These are phyloP conservation scores for Metarhizium rileyi DNA, from an alignment of 2,329 filamentous ascomycete genomes.

Conservation along the genomic window DNA sequence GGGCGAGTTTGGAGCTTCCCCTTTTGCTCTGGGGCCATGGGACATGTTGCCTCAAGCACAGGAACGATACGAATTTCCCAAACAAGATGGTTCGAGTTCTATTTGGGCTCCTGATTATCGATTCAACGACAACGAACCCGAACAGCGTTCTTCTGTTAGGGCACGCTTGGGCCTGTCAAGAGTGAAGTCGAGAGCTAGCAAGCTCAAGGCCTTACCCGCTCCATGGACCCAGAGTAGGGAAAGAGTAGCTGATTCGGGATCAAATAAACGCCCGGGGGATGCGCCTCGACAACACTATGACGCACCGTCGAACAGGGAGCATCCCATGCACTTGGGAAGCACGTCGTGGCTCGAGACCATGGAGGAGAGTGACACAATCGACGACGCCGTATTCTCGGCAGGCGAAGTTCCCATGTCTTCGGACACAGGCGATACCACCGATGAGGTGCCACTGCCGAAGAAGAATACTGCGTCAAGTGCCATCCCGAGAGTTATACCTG, in stretches of 20 bases:
- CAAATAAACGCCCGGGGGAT: neutral
- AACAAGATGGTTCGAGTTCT: slow-evolving; percentile 20
- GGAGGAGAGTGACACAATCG: slow-evolving; percentile 7
- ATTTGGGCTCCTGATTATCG: slow-evolving; percentile 22
- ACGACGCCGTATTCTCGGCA: slow-evolving; percentile 5
- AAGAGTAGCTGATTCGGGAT: neutral
- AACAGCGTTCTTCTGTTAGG: neutral
- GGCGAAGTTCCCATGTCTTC: slow-evolving; percentile 2
- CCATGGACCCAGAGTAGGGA: neutral
- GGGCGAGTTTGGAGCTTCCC: slow-evolving; percentile 11
- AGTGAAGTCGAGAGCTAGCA: slow-evolving; percentile 7
- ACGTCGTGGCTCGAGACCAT: neutral
- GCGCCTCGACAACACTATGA: neutral
- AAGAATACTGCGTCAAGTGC: neutral
- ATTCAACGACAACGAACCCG: slow-evolving; percentile 12
- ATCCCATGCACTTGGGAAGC: neutral
- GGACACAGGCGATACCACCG: slow-evolving; percentile 3
- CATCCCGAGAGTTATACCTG: slow-evolving; percentile 13
- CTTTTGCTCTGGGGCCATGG: slow-evolving; percentile 11
- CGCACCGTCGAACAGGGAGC: neutral
- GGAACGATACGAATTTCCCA: slow-evolving; percentile 23
- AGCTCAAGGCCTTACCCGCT: neutral
- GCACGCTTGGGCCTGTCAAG: slow-evolving; percentile 1
- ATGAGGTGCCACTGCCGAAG: slow-evolving; percentile 5
- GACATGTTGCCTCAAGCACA: slow-evolving; percentile 8